Base-by-base conservation (phyloP, 202 grass and related monocot species). In the Carex sylvatica region DNA sequence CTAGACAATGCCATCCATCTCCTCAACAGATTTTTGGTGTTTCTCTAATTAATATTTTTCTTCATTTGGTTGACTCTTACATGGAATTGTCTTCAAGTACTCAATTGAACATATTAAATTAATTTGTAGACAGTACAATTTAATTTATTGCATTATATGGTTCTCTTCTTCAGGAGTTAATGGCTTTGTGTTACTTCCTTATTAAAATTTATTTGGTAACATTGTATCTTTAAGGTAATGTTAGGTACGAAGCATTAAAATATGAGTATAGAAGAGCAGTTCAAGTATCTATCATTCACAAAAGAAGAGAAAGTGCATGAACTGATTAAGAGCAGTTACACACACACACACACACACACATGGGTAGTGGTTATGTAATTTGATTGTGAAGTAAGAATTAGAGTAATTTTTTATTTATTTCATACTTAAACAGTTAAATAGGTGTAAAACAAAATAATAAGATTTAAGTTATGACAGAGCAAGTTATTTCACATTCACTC, bases 1-100 rank as follows among this genome's bases (percentile, higher is more conserved):
- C 69, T 52, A 69, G n/a, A 68, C 20, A 69, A 82, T 54, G 79
- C 61, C 47, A 24, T 65, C 31, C 46, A 52, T 68, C 61, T 82
- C 47, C 46, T 65, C 42, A 55, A 82, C 61, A 67, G 62, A 82
- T 68, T 79, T 79, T 65, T 65, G 33, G 31, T 28, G 30, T 65
- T 80, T 42, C 59, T 63, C 61, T 18, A 63, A 80, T 80, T 80
- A 64, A 51, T 65, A 19, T 49, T 44, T 61, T 80, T 65, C 55
- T 65, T 80, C 22, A 63, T 63, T 51, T 80, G 19, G 58, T 61
- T 46, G 59, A 26, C 54, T n/a, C 35, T 9, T 33, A n/a, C 22
- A 51, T 80, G 78, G 60, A 18, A 13, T 80, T 80, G 58, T 65
- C 56, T 65, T 65, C 13, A 54, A 31, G 71, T 54, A 54, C 24